These are phyloP conservation scores for Pogostemon cablin DNA, from an alignment of 257 asterid species.

Conservation along the genomic window DNA sequence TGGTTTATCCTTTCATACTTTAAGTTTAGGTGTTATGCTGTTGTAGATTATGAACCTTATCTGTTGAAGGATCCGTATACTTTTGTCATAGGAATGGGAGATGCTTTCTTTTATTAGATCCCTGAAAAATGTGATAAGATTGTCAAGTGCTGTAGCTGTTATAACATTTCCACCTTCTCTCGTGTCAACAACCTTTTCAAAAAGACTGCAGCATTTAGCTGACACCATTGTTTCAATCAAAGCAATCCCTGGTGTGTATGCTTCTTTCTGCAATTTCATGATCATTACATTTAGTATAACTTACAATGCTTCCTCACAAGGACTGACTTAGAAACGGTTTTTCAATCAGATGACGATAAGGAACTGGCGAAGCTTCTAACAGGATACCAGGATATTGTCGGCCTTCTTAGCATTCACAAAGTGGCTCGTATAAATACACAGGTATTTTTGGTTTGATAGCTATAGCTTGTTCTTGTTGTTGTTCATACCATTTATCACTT, in stretches of 20 bases:
- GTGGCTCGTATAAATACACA: constrained; percentile 90
- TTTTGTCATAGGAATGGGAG: constrained; percentile 74
- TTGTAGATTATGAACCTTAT: neutral
- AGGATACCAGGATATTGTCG: constrained; percentile 95
- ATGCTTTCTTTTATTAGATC: constrained; percentile 80
- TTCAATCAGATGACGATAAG: constrained; percentile 85
- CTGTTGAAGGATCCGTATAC: constrained; percentile 21
- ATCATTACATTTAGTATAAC: neutral
- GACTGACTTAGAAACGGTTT: constrained; percentile 16
- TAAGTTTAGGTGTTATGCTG: neutral
- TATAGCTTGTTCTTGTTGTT: neutral
- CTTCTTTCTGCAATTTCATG: constrained; percentile 20
- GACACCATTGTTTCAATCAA: constrained; percentile 84
- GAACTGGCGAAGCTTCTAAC: constrained; percentile 93
- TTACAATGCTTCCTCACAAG: neutral
- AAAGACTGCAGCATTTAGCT: constrained; percentile 94
- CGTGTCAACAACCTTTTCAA: constrained; percentile 65
- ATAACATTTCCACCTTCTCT: constrained; percentile 85
- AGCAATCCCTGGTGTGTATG: constrained; percentile 78
- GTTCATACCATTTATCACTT: constrained; percentile 1
- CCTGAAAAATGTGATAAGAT: constrained; percentile 65
- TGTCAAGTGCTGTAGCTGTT: constrained; percentile 87
- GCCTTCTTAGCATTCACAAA: constrained; percentile 89
- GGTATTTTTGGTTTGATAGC: constrained; percentile 44
- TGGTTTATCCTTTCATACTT: constrained; percentile 6